Evolutionary conservation across 208 protist species (phyloP), one percentile per base, ranked within the genome.

Genomic region (Leishmania turanica): DNA sequence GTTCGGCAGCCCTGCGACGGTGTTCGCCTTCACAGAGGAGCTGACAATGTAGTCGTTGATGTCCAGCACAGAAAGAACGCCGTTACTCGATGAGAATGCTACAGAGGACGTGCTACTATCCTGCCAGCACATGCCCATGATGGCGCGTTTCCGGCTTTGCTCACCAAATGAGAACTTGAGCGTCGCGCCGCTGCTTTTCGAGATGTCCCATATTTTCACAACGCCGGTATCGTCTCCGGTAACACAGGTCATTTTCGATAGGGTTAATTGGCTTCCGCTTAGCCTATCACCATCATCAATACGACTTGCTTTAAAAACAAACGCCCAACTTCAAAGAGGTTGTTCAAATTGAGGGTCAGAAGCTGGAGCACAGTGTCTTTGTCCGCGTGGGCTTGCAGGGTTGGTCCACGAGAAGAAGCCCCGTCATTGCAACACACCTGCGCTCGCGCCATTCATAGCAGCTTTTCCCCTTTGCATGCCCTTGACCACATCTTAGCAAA

Each of bases 201-300:
- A 88, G 66, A 96, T 92, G 80, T 97, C 89, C 92, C 93, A 97
- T 69, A 97, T 85, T 71, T 95, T 97, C 2, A 97, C 78, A n/a
- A 95, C 78, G 19, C 93, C 93, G 24, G 93, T 95, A 37, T 97
- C 91, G 80, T 97, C 93, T 5, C 93, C 93, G 34, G 93, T 97
- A 7, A 97, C 81, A 81, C 92, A 97, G 2, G 93, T 72, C 92
- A 97, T 96, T 80, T 62, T 56, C 17, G 49, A 34, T 47, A 24
- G 11, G 5, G 40, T 54, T 49, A 9, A 19, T 7, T 2, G 3
- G 3, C 3, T 19, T 53, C 45, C 27, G 27, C 19, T 73, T 31
- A 72, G 2, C 6, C 42, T 4, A 47, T 34, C 21, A 15, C 24
- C 6, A 42, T 69, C 34, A 24, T 40, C 64, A 45, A 69, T 7